These are phyloP conservation scores for Rhodotorula sp. DNA, from an alignment of 1,284 basidiomycete species.

Conservation along the genomic window DNA sequence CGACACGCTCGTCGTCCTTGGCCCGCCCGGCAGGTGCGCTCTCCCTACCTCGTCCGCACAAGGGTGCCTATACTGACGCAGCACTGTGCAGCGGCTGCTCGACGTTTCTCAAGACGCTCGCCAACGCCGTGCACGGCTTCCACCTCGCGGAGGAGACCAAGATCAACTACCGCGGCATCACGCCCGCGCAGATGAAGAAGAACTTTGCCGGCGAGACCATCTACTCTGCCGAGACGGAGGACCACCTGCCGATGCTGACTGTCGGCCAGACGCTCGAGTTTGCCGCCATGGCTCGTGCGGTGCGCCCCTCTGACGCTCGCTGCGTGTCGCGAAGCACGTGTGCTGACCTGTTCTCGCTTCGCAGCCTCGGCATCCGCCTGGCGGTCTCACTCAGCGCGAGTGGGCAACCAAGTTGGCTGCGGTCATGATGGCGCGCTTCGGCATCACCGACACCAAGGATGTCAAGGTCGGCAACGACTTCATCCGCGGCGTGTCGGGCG, in stretches of 20 bases:
- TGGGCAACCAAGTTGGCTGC: slow-evolving; percentile 27
- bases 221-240: slow-evolving; percentile 60
- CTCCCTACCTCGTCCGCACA: background rate
- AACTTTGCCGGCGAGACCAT: slow-evolving; percentile 55
- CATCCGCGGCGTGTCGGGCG: slow-evolving; percentile 62
- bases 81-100: slow-evolving; percentile 60
- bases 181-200: slow-evolving; percentile 50
- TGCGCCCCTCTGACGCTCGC: background rate
- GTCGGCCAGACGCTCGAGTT: slow-evolving; percentile 60
- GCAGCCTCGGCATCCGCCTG: slow-evolving; percentile 15
- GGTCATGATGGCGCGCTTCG: slow-evolving; percentile 42
- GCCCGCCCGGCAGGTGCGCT: slow-evolving; percentile 62
- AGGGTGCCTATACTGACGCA: background rate
- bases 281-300: slow-evolving; percentile 45
- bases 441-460: slow-evolving; percentile 58
- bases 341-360: background rate
- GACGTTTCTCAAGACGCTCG: slow-evolving; percentile 58
- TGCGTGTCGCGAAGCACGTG: background rate
- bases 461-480: slow-evolving; percentile 60
- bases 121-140: slow-evolving; percentile 59
- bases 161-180: slow-evolving; percentile 53
- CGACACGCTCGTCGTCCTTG: slow-evolving; percentile 59
- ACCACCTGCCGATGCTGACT: slow-evolving; percentile 59
- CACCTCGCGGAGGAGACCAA: slow-evolving; percentile 51
- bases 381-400: slow-evolving; percentile 21